Percentiles rank a stretch among this genome's conserved stretches.
phyloP scores from a whole-genome alignment of 2,329 filamentous ascomycete species.

The Monilinia aucupariae region DNA sequence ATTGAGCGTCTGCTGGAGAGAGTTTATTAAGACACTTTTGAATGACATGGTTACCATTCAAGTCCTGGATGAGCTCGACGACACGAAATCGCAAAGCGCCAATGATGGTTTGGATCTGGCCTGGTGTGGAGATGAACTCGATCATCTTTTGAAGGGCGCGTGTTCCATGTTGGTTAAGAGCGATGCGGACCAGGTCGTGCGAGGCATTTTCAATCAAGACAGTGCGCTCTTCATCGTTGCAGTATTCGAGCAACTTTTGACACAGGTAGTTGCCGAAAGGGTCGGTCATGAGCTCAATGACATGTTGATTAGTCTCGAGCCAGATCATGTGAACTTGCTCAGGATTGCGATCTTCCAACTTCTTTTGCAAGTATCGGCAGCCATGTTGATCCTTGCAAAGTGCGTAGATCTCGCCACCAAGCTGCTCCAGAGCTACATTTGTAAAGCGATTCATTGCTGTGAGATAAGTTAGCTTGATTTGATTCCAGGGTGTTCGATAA shows the following conservation, averaged over 20 bases:
- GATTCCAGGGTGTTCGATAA: not conserved
- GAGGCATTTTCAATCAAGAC: conserved; percentile 86
- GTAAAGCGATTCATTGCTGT: conserved; percentile 72
- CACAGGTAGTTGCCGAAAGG: conserved; percentile 99
- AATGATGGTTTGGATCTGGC: conserved; percentile 85
- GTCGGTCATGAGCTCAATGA: conserved; percentile 97
- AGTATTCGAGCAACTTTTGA: conserved; percentile 95
- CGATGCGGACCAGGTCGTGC: conserved; percentile 83
- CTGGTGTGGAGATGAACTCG: conserved; percentile 81
- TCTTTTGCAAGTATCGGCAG: conserved; percentile 93
- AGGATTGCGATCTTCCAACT: conserved; percentile 82
- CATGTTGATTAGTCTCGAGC: conserved; percentile 85
- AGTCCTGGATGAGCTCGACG: conserved; percentile 90
- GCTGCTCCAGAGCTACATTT: conserved; percentile 74
- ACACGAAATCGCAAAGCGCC: conserved; percentile 76
- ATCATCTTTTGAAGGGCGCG: conserved; percentile 99
- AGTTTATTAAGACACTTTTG: conserved; percentile 98
- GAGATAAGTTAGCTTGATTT: conserved; percentile 20
- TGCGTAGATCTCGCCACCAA: conserved; percentile 77
- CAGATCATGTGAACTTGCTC: conserved; percentile 91
- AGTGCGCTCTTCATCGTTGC: conserved; percentile 91
- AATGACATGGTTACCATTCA: conserved; percentile 98
- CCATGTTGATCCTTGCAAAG: conserved; percentile 98
- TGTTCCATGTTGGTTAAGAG: conserved; percentile 94
- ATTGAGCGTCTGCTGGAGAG: conserved; percentile 75